phyloP scores from a whole-genome alignment of 768 basidiomycete species.

The Suillus variegatus region DNA sequence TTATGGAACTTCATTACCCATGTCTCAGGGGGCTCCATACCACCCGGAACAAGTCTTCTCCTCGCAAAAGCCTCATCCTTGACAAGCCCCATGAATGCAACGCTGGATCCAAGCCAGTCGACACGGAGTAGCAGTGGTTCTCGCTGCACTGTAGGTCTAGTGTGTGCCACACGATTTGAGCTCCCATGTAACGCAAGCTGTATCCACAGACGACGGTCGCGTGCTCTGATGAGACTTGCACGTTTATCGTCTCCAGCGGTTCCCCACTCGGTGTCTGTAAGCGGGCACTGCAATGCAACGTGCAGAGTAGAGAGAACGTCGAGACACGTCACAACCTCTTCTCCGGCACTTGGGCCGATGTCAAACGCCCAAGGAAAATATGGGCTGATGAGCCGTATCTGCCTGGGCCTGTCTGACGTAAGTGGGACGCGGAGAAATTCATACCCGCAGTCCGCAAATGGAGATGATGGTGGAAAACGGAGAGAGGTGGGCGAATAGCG shows the following conservation, averaged over 20 bases:
- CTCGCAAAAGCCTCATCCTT: conserved; percentile 6
- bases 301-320: conserved; percentile 5
- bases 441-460: not conserved
- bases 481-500: not conserved
- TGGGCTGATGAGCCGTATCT: conserved; percentile 8
- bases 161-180: not conserved
- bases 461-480: conserved; percentile 7
- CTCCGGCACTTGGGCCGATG: not conserved
- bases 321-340: conserved; percentile 6
- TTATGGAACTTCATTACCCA: too few species aligned
- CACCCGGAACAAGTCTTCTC: conserved; percentile 5
- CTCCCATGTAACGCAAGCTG: not conserved
- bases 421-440: conserved; percentile 5
- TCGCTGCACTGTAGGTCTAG: not conserved
- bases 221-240: conserved; percentile 3
- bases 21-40: not conserved
- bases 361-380: conserved; percentile 13
- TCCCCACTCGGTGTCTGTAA: conserved; percentile 9
- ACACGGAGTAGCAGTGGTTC: conserved; percentile 5
- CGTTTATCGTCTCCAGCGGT: not conserved
- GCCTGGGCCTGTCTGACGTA: not conserved
- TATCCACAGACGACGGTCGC: conserved; percentile 4
- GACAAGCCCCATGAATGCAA: conserved; percentile 8
- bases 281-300: conserved; percentile 6
- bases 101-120: conserved; percentile 12